Percentiles rank a stretch among this genome's conserved stretches.
Conservation (phyloP, 257 asterid genomes). For the Parsonsia alboflavescens region DNA sequence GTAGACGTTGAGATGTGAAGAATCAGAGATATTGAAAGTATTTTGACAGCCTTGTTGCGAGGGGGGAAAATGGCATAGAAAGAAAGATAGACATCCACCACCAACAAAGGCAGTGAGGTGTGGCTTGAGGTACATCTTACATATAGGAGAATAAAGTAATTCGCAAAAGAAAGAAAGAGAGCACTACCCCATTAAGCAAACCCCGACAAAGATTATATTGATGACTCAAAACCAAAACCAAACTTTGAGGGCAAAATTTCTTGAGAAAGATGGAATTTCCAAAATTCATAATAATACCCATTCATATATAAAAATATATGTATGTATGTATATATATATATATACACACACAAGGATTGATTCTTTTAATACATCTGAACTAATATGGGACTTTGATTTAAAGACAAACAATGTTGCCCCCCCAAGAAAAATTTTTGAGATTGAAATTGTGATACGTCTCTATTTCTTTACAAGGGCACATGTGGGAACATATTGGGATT, state of each 20-base stretch:
- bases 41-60: slow-evolving; percentile 29
- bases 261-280: slow-evolving; percentile 17
- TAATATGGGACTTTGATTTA: slow-evolving; percentile 8
- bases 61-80: slow-evolving; percentile 17
- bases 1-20: slow-evolving; percentile 21
- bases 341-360: not conserved
- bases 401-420: slow-evolving; percentile 18
- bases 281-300: not conserved
- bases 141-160: slow-evolving; percentile 24
- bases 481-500: slow-evolving; percentile 26
- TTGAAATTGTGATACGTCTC: not conserved
- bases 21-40: slow-evolving; percentile 18
- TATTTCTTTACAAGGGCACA: slow-evolving; percentile 15
- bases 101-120: slow-evolving; percentile 17
- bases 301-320: too few relatives aligned
- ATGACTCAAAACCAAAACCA: slow-evolving; percentile 11
- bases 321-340: too few relatives aligned
- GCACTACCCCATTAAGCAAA: slow-evolving; percentile 18
- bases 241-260: not conserved
- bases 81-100: slow-evolving; percentile 25
- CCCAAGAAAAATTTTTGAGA: not conserved
- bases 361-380: slow-evolving; percentile 4
- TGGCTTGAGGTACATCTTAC: slow-evolving; percentile 12
- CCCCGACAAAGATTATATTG: slow-evolving; percentile 15
- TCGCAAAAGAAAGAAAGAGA: slow-evolving; percentile 1